Evolutionary conservation across 1,284 basidiomycete species (phyloP).

Genomic region (Microbotryomycetes sp.): DNA sequence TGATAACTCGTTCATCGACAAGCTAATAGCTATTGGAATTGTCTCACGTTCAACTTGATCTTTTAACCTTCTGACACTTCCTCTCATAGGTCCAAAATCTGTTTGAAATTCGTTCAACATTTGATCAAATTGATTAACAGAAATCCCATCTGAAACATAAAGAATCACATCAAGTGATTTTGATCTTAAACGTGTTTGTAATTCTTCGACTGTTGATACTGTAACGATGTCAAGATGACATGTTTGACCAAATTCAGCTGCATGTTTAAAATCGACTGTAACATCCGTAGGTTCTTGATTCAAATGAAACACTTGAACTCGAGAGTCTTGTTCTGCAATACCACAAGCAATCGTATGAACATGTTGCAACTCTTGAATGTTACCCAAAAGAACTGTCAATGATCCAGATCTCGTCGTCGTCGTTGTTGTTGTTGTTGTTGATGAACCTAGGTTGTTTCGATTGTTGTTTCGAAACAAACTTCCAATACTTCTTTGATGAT

Average conservation of each 20-base stretch:
- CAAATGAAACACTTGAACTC: constrained; percentile 23
- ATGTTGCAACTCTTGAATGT: constrained; percentile 19
- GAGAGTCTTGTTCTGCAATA: constrained; percentile 14
- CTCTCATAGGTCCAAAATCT: constrained; percentile 18
- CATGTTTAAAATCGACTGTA: background rate
- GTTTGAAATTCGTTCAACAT: constrained; percentile 23
- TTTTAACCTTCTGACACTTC: constrained; percentile 6
- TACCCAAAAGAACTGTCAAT: constrained; percentile 25
- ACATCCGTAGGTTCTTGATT: background rate
- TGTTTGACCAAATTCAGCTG: background rate
- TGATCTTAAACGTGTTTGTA: constrained; percentile 17
- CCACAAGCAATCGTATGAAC: constrained; percentile 27
- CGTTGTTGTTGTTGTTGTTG: background rate
- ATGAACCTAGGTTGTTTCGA: background rate
- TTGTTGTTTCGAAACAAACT: background rate
- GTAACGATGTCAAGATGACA: constrained; percentile 28
- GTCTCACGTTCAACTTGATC: constrained; percentile 12
- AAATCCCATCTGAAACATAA: constrained; percentile 18
- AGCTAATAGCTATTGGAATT: constrained; percentile 19
- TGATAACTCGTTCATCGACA: constrained; percentile 21
- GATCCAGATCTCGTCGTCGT: background rate
- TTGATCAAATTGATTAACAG: constrained; percentile 27
- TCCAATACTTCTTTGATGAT: background rate
- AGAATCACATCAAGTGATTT: constrained; percentile 5
- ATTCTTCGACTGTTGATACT: constrained; percentile 2